Conservation (phyloP, 2,329 filamentous ascomycete species). For the Amesomyces nigricolor region DNA sequence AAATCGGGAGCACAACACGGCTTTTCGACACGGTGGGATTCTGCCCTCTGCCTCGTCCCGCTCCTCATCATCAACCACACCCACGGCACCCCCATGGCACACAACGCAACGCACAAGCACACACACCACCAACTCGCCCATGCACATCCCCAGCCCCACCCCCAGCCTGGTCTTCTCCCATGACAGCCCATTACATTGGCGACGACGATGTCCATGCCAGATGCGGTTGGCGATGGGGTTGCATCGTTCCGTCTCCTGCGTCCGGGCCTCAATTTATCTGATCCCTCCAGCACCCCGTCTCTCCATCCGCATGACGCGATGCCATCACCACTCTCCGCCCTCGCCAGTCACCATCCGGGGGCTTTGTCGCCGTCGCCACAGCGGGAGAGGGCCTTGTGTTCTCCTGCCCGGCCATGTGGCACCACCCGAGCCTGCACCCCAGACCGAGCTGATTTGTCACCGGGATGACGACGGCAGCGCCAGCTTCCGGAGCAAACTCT, state of each 20-base stretch:
- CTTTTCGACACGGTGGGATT: not conserved
- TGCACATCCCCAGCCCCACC: not conserved
- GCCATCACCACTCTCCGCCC: conserved; percentile 9
- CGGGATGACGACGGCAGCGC: conserved; percentile 2
- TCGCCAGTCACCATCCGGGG: not conserved
- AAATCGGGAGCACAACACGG: not conserved
- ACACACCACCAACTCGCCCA: not conserved
- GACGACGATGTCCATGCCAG: conserved; percentile 14
- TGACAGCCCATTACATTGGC: conserved; percentile 12
- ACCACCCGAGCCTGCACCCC: conserved; percentile 12
- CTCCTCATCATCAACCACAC: not conserved
- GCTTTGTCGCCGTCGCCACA: not conserved
- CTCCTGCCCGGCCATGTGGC: conserved; percentile 23
- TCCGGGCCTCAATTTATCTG: conserved; percentile 19
- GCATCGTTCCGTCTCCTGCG: conserved; percentile 16
- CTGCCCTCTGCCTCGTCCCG: not conserved
- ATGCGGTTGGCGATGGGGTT: conserved; percentile 17
- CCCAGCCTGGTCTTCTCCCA: conserved; percentile 1
- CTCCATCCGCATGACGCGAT: conserved; percentile 17
- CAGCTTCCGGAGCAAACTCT: not conserved
- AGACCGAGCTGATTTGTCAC: not conserved
- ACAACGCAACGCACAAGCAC: not conserved
- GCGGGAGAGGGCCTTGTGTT: not conserved
- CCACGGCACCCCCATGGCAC: not conserved
- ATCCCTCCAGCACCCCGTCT: conserved; percentile 1